Evolutionary conservation across 1,284 basidiomycete species (phyloP).

Genomic region (Leccinum pseudoinsigne): DNA sequence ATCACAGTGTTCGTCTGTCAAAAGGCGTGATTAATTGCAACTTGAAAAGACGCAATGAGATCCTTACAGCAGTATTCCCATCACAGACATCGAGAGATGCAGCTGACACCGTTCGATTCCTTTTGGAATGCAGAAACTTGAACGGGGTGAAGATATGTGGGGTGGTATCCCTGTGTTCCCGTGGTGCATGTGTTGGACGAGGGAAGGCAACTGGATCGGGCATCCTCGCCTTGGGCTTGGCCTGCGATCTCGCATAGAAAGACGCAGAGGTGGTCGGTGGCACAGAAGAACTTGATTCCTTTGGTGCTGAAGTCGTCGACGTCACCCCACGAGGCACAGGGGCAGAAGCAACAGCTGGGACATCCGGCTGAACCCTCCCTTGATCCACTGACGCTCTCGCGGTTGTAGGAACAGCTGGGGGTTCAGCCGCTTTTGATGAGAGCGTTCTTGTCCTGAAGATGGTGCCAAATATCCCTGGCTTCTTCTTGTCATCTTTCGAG

Average conservation of each 20-base stretch:
- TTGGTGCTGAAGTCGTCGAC: constrained; percentile 15
- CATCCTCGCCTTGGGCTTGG: constrained; percentile 27
- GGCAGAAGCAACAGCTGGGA: constrained; percentile 2
- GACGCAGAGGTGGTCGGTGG: constrained; percentile 7
- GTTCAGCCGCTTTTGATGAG: constrained; percentile 31
- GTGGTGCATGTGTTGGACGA: constrained; percentile 8
- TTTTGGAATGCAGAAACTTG: constrained; percentile 53
- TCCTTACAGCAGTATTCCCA: constrained; percentile 65
- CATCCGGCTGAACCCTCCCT: constrained; percentile 17
- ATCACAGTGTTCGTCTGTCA: constrained; percentile 64
- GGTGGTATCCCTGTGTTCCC: constrained; percentile 40
- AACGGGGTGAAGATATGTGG: constrained; percentile 60
- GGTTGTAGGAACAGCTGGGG: constrained; percentile 14
- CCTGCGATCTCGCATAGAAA: constrained; percentile 14
- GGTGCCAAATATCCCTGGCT: constrained; percentile 28
- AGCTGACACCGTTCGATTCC: constrained; percentile 66
- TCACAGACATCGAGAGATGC: constrained; percentile 74
- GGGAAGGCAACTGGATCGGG: constrained; percentile 30
- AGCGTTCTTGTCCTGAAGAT: constrained; percentile 35
- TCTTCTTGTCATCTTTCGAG: constrained; percentile 36
- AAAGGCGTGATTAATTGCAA: constrained; percentile 14
- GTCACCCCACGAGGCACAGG: constrained; percentile 17
- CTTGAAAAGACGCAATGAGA: constrained; percentile 1
- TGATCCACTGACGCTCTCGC: constrained; percentile 26
- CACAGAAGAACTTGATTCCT: constrained; percentile 13